Evolutionary conservation across 2,329 filamentous ascomycete species (phyloP), one percentile per base, ranked within the genome.

Genomic region (Xylaria digitata): DNA sequence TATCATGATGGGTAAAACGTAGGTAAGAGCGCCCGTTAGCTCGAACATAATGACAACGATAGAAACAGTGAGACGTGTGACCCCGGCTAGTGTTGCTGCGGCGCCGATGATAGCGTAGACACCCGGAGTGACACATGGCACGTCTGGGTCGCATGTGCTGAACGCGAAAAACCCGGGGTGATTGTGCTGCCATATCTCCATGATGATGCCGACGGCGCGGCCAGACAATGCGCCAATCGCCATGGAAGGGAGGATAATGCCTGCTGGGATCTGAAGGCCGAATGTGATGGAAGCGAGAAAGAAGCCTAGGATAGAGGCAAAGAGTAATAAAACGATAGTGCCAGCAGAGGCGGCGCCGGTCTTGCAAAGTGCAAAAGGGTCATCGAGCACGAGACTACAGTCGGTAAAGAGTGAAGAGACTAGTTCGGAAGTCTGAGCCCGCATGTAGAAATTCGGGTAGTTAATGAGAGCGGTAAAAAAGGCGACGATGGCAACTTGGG

Each of bases 41-140:
- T 99, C 96, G 76, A 99, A 99, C 92, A 97, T 97, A 81, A 99
- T 99, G 75, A 98, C 96, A 4, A 99, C 95, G 72, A 99, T 97
- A 13, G 94, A 97, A 11, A 97, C 94, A 0, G 96, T 99, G 90
- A 99, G 96, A 72, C 95, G 89, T 19, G 95, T 98, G 42, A 96
- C 93, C 54, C 96, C 96, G 6, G 92, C 93, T 1, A 99, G 88
- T n/a, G 95, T 93, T 3, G 96, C 94, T 0, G 96, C 95, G 0
- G 96, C 96, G 40, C 96, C 96, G 68, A 99, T 92, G 74, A 99
- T 97, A 69, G 96, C 96, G 77, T 99, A 99, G 1, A 95, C 96
- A 15, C 95, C 96, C 0, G 96, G 95, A 0, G 92, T 97, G 57
- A 99, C 89, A 80, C 96, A 99, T 7, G 90, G 89, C 46, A 92